Evolutionary conservation across 1,139 yeast genomes (phyloP), one percentile per base, ranked within the genome.

Genomic region (Lodderomyces jiufengensis): DNA sequence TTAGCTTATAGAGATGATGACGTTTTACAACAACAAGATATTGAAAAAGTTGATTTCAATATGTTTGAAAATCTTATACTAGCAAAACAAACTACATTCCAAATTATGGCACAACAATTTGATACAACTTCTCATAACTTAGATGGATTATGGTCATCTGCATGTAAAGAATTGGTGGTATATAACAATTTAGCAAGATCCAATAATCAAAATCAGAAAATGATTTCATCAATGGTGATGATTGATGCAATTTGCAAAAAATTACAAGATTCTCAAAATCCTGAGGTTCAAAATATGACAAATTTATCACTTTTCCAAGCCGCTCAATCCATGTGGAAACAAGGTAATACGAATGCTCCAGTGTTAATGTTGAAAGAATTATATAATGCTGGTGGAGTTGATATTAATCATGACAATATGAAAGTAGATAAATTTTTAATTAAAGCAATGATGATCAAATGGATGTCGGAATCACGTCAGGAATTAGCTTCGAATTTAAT

Each of bases 381-480:
- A 31, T 44, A 22, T 33, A 31, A 40, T 2, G 27, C 39, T 3
- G 52, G 51, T 8, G 51, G 50, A 8, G 48, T 57, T 12, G 31
- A 40, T 3, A 40, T 55, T 7, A 55, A 63, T 4, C 30, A 52
- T 12, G 37, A 45, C 1, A 38, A 44, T 4, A 40, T 68, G 24
- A 51, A 50, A 4, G 46, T 70, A 8, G 55, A 56, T 31, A 37
- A 39, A 26, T 38, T 49, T n/a, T 44, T 65, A 21, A 48, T 79
- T 1, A 61, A 63, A 24, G 73, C 87, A 0, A 61, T 55, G n/a
- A 55, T 86, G 38, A 86, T 81, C 1, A 67, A 73, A 33, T 87
- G 96, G 95, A 63, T 78, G 39, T 70, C 86, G 0, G 72, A 67
- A 29, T 83, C 95, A 0, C 72, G 84, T 33, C 82, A 80, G 39